Evolutionary conservation across 2,329 filamentous ascomycete genomes (phyloP), one percentile per base, ranked within the genome.

Genomic region (Tothia fuscella): DNA sequence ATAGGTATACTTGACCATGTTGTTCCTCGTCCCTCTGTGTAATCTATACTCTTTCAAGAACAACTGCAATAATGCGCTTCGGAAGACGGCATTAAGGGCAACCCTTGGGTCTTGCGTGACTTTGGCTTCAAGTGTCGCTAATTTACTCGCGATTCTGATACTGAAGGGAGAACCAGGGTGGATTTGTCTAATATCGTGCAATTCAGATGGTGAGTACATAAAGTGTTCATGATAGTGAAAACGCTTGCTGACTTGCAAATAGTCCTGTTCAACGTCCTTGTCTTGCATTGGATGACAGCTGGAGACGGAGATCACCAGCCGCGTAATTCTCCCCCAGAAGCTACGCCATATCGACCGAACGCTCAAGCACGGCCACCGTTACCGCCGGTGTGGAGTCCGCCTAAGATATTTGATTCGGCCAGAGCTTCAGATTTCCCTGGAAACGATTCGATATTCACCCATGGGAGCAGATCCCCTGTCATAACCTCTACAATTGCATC

Each of bases 151-250:
- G 0, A 57, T 80, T 1, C 70, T 77, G 63, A 65, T 64, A 1
- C 64, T 80, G 2, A 57, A 72, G 17, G 75, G 76, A 12, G 75
- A 80, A 51, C 74, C 71, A 3, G 75, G 72, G 3, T 80, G 76
- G 75, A 67, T 80, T 2, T 80, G 75, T 48, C 64, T 80, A 4
- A 74, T 78, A 61, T 76, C 73, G 50, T 80, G 76, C 51, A 80
- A 79, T 50, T 65, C 67, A 46, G 76, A 80, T 52, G 69, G 74
- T 75, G 55, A 29, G 26, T 9, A 29, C 9, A 9, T n/a, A 29
- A 29, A n/a, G 26, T 9, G 9, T n/a, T n/a, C n/a, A 29, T 29
- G 26, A 19, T 16, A 7, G n/a, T 5, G 38, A 26, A 36, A 26
- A 12, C 16, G 42, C 19, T 20, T 31, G 6, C n/a, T 9, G 2